Conservation (phyloP, 2,329 filamentous ascomycete species). For the Ophidiomyces ophidiicola region DNA sequence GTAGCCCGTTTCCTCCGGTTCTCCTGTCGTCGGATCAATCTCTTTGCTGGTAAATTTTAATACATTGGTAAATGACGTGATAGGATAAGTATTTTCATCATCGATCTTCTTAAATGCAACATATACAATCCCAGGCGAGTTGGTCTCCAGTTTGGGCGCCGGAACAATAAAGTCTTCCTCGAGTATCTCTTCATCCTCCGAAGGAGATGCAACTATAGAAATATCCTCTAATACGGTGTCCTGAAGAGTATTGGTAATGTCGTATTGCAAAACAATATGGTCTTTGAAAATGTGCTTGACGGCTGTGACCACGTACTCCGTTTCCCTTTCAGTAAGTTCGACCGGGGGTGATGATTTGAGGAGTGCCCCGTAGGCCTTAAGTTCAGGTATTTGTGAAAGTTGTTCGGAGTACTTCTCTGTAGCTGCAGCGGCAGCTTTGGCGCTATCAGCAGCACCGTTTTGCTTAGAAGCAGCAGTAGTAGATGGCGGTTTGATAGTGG, state of each 20-base stretch:
- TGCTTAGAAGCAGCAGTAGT: constrained; percentile 60
- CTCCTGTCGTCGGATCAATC: constrained; percentile 85
- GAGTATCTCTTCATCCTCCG: constrained; percentile 63
- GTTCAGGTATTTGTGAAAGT: constrained; percentile 76
- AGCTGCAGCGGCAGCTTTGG: constrained; percentile 62
- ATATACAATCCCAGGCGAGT: constrained; percentile 86
- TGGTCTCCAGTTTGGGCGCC: constrained; percentile 65
- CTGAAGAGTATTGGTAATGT: constrained; percentile 92
- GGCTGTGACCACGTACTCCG: constrained; percentile 86
- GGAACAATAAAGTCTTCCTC: constrained; percentile 89
- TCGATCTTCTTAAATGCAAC: constrained; percentile 80
- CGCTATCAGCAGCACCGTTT: constrained; percentile 58
- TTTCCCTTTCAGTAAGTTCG: constrained; percentile 92
- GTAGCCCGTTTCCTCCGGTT: constrained; percentile 84
- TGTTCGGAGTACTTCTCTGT: constrained; percentile 84
- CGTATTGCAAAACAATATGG: constrained; percentile 88
- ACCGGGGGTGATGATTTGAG: constrained; percentile 81
- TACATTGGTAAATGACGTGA: constrained; percentile 75
- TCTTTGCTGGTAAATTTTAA: constrained; percentile 98
- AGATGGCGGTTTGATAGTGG: constrained; percentile 86
- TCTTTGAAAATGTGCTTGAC: constrained; percentile 98
- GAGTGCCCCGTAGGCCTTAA: constrained; percentile 76
- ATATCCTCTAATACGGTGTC: constrained; percentile 86
- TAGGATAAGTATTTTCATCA: constrained; percentile 59
- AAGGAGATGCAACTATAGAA: constrained; percentile 65